Base-by-base conservation (phyloP, 2,329 filamentous ascomycete genomes). In the Penicillium sp. region DNA sequence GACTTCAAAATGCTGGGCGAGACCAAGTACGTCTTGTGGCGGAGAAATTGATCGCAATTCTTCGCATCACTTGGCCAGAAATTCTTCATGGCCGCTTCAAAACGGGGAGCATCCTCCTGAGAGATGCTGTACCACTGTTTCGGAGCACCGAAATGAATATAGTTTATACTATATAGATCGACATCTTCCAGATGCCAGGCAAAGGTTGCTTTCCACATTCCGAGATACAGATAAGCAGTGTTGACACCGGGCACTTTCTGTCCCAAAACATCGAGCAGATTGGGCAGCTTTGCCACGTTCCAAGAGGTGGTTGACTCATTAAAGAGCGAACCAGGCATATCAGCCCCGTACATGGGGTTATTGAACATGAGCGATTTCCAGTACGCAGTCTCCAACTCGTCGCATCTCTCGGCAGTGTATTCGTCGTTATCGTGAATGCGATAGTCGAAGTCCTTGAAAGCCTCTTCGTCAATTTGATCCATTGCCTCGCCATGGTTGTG, bases 41-140 rank as follows among this genome's bases (percentile, higher is more conserved):
- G 89, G 26, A 99, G 81, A 69, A 99, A 99, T 65, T 99, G 94
- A 62, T 91, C 88, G 69, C 94, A 99, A 42, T 91, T 90, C 74
- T 99, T 99, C 20, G 92, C 91, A 67, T 99, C 94, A 5, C 87
- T 88, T 0, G 92, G 91, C 92, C 93, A 99, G 57, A 96, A 90
- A 68, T 82, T 91, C 75, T 89, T 93, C 94, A 99, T 99, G 43
- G 91, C 93, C 38, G 86, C 85, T 73, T 99, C 94, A 65, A 99
- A 99, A 16, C 89, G 87, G 51, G 91, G 85, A 14, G 93, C 91
- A 70, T 99, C 94, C 62, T 90, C 89, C 71, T 97, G 95, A 0
- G 93, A 96, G 63, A 99, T 97, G 73, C 92, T 97, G 76, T 99
- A 99, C 94, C 94, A 99, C 72, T 99, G 94, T 75, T 99, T 99